phyloP scores from a whole-genome alignment of 2,329 filamentous ascomycete species.

The Thelonectria rubi region DNA sequence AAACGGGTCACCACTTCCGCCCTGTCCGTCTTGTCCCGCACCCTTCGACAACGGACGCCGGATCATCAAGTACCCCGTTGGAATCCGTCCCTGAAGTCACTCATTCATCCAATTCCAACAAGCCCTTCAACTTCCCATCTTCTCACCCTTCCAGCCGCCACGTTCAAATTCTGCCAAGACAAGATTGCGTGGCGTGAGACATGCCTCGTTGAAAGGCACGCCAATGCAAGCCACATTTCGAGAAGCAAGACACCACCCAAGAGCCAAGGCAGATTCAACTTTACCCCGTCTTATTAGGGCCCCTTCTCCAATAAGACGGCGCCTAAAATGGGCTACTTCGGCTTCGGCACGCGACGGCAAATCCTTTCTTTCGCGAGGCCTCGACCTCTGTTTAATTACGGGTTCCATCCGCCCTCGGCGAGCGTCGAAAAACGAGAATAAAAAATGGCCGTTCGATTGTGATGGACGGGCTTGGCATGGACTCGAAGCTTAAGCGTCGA shows the following conservation, averaged over 20 bases:
- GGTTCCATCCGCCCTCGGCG: no score
- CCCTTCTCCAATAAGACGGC: neutral
- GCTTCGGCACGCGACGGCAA: constrained; percentile 6
- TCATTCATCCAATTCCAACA: neutral
- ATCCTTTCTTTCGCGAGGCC: neutral
- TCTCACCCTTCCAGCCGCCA: no score
- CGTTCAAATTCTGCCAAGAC: neutral
- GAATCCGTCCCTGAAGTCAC: neutral
- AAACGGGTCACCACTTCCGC: constrained; percentile 13
- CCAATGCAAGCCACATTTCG: constrained; percentile 14
- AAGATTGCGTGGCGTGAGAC: constrained; percentile 19
- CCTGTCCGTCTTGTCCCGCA: constrained; percentile 3
- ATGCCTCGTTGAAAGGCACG: neutral
- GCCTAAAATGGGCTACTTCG: neutral
- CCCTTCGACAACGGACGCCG: neutral
- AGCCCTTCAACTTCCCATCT: no score
- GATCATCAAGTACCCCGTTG: no score
- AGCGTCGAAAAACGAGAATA: no score
- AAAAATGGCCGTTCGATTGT: no score
- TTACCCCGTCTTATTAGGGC: no score
- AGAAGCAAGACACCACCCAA: neutral
- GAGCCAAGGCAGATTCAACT: neutral
- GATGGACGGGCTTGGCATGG: no score
- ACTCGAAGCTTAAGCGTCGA: no score
- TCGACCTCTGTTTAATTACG: no score